Percentiles rank a stretch among this genome's conserved stretches.
Evolutionary conservation across 2,329 filamentous ascomycete genomes (phyloP).

Genomic region (Lachnellula cervina): DNA sequence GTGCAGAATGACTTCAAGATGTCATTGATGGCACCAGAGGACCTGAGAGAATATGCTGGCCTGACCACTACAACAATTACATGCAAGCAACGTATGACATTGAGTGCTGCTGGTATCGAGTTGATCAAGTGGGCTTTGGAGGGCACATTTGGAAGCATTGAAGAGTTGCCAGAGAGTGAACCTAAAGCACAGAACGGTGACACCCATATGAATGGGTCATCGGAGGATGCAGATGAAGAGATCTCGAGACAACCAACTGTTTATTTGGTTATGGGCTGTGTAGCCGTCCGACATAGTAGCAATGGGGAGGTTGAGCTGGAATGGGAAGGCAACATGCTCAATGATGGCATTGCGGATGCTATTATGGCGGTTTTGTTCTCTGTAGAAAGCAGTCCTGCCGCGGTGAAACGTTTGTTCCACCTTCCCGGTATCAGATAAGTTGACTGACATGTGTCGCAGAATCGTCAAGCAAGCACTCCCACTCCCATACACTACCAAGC

Average conservation of each 20-base stretch:
- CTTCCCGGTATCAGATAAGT: conserved; percentile 14
- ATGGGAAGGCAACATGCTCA: conserved; percentile 97
- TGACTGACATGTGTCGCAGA: conserved; percentile 36
- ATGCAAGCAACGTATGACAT: conserved; percentile 84
- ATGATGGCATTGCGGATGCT: conserved; percentile 96
- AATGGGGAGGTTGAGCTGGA: conserved; percentile 83
- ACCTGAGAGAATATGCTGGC: conserved; percentile 93
- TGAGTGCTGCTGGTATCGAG: conserved; percentile 84
- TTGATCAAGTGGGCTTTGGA: conserved; percentile 92
- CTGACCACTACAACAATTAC: conserved; percentile 90
- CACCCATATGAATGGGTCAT: conserved; percentile 34
- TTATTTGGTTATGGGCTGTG: conserved; percentile 82
- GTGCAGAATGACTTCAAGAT: conserved; percentile 98
- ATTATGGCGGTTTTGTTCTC: conserved; percentile 89
- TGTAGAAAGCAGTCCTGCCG: conserved; percentile 89
- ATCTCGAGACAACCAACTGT: conserved; percentile 49
- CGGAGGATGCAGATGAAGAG: conserved; percentile 61
- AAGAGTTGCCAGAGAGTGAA: conserved; percentile 46
- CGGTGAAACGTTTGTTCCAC: conserved; percentile 71
- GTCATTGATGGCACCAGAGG: conserved; percentile 93
- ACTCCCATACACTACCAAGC: conserved; percentile 46
- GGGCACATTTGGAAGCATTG: conserved; percentile 85
- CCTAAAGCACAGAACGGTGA: conserved; percentile 39
- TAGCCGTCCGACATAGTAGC: conserved; percentile 71
- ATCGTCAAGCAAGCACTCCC: conserved; percentile 53